phyloP scores from a whole-genome alignment of 176 grass and related monocot species.

The Raddia guianensis region DNA sequence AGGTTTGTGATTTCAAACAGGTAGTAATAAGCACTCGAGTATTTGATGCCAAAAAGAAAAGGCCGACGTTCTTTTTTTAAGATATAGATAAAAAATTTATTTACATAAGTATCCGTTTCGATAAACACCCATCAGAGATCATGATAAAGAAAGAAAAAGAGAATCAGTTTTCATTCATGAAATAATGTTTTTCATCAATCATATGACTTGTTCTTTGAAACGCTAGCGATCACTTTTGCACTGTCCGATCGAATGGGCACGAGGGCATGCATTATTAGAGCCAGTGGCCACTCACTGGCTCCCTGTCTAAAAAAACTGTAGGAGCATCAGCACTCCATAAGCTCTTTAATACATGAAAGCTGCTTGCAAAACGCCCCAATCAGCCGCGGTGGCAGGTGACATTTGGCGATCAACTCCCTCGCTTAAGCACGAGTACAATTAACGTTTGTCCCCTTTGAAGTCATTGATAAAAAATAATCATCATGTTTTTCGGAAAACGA shows the following conservation, averaged over 20 bases:
- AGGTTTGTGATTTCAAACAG: too few relatives aligned
- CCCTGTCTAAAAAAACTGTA: neutral
- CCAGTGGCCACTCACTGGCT: constrained; percentile 1
- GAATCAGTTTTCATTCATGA: neutral
- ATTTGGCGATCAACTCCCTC: neutral
- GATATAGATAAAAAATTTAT: too few relatives aligned
- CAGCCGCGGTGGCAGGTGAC: neutral
- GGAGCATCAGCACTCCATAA: neutral
- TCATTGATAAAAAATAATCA: neutral
- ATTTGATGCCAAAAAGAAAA: too few relatives aligned
- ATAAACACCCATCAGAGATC: neutral
- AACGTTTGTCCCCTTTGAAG: neutral
- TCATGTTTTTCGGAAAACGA: neutral
- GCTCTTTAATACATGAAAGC: neutral
- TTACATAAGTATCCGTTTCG: too few relatives aligned
- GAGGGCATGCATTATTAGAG: constrained; percentile 12
- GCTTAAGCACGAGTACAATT: neutral
- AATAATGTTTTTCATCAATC: constrained; percentile 4
- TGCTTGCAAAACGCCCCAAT: neutral
- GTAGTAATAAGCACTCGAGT: too few relatives aligned
- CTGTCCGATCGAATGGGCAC: neutral
- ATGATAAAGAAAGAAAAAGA: neutral
- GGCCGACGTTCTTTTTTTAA: too few relatives aligned
- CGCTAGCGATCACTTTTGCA: neutral
- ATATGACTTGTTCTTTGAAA: neutral